Base-by-base conservation (phyloP, 129 eudicot genomes). In the Smallanthus sonchifolius region DNA sequence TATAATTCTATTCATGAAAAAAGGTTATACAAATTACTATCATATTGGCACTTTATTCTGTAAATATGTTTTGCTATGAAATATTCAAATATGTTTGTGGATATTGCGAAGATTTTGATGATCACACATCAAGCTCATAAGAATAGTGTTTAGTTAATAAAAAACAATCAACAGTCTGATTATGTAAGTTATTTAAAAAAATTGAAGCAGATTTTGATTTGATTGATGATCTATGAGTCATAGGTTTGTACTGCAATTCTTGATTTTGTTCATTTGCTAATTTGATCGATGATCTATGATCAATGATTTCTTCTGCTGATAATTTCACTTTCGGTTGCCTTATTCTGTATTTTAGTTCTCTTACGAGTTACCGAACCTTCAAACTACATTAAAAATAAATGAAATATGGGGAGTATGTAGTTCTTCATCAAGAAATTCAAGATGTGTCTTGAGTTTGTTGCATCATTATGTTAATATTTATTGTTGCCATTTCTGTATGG, bases 391-490 rank as follows among this genome's bases (percentile, higher is more conserved):
- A 7, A 34, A 52, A 17, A 52, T 34, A 35, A 71, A 71, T 37
- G 4, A 11, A 32, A 15, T 10, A 45, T 42, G 42, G 7, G 13
- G 44, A 57, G 76, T 32, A 60, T 60, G 66, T 44, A 60, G 63
- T 45, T 69, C 10, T 47, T 77, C 34, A 60, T 44, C 54, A 69
- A 77, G 11, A 45, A 13, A n/a, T 59, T 61, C 16, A 77, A 57
- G 71, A 37, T 13, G 28, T 60, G 6, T 68, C 47, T 72, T 9
- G 49, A 39, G 48, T 30, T 11, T 70, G 47, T 62, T 62, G 57
- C 24, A 67, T 76, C 68, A 55, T 69, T 42, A 59, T 60, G 60
- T 13, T 63, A 32, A 11, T 44, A 73, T 80, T 80, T 35, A 65
- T 56, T 56, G 39, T 73, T 67, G 19, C 45, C 69, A 79, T 67